A percentile compares a stretch with the other conserved stretches of the same genome.
Conservation (phyloP, 352 stramenopile species). For the Globisporangium recalcitrans region DNA sequence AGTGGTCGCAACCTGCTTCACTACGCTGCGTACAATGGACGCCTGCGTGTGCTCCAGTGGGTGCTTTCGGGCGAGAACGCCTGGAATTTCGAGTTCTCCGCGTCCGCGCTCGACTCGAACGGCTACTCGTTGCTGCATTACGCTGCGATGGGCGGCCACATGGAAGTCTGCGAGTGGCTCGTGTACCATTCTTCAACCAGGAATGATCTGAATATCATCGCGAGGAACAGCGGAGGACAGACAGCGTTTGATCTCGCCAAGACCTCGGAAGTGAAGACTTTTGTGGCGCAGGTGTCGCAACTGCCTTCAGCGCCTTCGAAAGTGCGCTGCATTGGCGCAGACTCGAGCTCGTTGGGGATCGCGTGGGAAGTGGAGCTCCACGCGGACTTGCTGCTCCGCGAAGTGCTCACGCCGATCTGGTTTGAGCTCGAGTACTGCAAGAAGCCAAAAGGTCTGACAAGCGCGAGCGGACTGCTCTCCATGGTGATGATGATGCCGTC, state of each 20-base stretch:
- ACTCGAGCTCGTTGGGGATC: constrained; percentile 47
- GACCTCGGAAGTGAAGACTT: constrained; percentile 29
- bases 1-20: constrained; percentile 62
- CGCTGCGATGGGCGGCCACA: constrained; percentile 48
- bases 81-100: constrained; percentile 22
- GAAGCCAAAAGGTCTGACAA: constrained; percentile 39
- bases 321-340: constrained; percentile 44
- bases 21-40: constrained; percentile 65
- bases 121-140: constrained; percentile 66
- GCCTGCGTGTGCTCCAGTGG: constrained; percentile 43
- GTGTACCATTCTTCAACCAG: constrained; percentile 37
- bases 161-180: constrained; percentile 58
- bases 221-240: constrained; percentile 37
- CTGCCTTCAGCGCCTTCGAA: constrained; percentile 26
- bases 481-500: constrained; percentile 47
- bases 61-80: constrained; percentile 30
- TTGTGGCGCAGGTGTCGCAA: constrained; percentile 36
- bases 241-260: constrained; percentile 41
- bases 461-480: constrained; percentile 38
- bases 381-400: constrained; percentile 24
- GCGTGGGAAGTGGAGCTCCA: constrained; percentile 43
- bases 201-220: constrained; percentile 37
- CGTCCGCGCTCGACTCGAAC: constrained; percentile 41
- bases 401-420: constrained; percentile 38
- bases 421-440: constrained; percentile 63